phyloP scores from a whole-genome alignment of 768 basidiomycete species.

The Phaeotremella skinneri region DNA sequence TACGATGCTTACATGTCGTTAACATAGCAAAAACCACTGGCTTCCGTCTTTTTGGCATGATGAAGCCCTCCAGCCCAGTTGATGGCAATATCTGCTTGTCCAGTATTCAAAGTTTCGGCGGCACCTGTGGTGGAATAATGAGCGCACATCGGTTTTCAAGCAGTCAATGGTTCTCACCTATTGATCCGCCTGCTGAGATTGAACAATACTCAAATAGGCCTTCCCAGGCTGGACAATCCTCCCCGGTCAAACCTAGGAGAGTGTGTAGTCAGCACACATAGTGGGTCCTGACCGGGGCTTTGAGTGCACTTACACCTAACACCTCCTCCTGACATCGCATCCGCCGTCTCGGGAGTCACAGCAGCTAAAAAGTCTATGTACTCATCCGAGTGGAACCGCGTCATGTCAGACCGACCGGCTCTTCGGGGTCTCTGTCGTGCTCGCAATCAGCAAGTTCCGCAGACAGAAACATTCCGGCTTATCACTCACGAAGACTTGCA shows the following conservation, averaged over 20 bases:
- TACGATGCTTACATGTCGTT: slow-evolving; percentile 60
- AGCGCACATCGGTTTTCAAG: not conserved
- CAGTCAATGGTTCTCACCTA: slow-evolving; percentile 59
- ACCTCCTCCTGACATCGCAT: slow-evolving; percentile 78
- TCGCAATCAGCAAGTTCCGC: not conserved
- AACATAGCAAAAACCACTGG: slow-evolving; percentile 97
- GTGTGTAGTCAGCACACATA: not conserved
- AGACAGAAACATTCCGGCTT: no score
- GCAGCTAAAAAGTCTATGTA: slow-evolving; percentile 86
- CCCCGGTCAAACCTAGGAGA: slow-evolving; percentile 63
- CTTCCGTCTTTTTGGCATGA: slow-evolving; percentile 99
- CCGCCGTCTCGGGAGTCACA: slow-evolving; percentile 87
- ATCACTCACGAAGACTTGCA: slow-evolving; percentile 85
- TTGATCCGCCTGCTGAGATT: slow-evolving; percentile 92
- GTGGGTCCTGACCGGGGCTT: not conserved
- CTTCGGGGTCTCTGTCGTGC: slow-evolving; percentile 63
- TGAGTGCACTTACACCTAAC: slow-evolving; percentile 63
- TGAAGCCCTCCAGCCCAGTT: slow-evolving; percentile 99
- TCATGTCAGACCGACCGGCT: slow-evolving; percentile 73
- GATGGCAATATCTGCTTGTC: slow-evolving; percentile 76
- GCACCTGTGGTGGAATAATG: slow-evolving; percentile 58
- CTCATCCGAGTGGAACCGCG: slow-evolving; percentile 97
- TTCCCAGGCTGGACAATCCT: slow-evolving; percentile 95
- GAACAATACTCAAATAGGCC: slow-evolving; percentile 96
- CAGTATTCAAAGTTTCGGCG: slow-evolving; percentile 73